These are phyloP conservation scores for Blastomyces parvus DNA, from an alignment of 2,329 filamentous ascomycete genomes.

Conservation along the genomic window DNA sequence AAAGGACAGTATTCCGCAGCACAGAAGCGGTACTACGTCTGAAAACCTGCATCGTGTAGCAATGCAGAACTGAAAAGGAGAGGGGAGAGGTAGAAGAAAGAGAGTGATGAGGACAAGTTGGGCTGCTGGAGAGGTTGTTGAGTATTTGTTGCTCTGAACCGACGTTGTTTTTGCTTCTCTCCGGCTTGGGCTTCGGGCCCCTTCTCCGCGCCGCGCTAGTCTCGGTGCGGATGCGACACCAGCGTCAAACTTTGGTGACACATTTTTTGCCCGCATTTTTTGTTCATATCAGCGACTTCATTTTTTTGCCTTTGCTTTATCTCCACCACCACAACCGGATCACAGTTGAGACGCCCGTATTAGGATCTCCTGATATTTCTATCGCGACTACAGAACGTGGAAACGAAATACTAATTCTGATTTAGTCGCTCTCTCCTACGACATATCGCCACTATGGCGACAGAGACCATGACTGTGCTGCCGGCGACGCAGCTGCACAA, in stretches of 20 bases:
- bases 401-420: neutral
- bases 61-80: constrained; percentile 17
- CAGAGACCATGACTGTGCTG: constrained; percentile 50
- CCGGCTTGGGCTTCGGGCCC: neutral
- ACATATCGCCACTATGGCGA: constrained; percentile 44
- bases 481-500: constrained; percentile 44
- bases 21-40: constrained; percentile 62
- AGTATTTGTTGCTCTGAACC: neutral
- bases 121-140: constrained; percentile 4
- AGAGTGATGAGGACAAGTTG: constrained; percentile 11
- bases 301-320: neutral
- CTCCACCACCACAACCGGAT: neutral
- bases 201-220: constrained; percentile 1
- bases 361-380: neutral
- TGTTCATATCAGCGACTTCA: neutral
- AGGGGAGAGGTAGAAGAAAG: constrained; percentile 12
- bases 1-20: constrained; percentile 52
- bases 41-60: constrained; percentile 66
- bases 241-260: neutral
- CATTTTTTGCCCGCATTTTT: neutral
- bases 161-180: neutral
- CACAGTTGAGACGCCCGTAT: neutral
- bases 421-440: neutral
- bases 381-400: neutral
- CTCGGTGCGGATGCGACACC: neutral